A percentile compares a stretch with the other conserved stretches of the same genome.
Evolutionary conservation across 2,329 filamentous ascomycete species (phyloP).

Genomic region (Xylariomycetidae sp.): DNA sequence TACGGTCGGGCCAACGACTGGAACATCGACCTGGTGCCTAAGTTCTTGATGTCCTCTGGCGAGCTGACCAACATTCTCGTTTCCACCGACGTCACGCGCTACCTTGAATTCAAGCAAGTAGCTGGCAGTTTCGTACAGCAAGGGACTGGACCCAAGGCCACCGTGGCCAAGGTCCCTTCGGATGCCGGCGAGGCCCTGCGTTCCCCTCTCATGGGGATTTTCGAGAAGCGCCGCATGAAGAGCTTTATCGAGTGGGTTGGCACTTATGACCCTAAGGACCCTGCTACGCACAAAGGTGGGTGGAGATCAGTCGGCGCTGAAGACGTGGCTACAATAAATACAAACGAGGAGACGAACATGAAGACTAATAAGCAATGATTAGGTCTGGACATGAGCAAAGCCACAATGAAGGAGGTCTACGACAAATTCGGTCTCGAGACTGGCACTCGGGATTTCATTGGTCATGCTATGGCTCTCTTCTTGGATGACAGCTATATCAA

Average conservation of each 20-base stretch:
- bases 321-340: no score
- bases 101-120: slow-evolving; percentile 91
- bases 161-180: slow-evolving; percentile 93
- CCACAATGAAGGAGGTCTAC: slow-evolving; percentile 97
- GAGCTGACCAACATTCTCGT: slow-evolving; percentile 98
- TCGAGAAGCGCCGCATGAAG: slow-evolving; percentile 97
- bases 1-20: slow-evolving; percentile 96
- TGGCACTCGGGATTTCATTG: slow-evolving; percentile 89
- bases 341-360: neutral
- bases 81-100: slow-evolving; percentile 85
- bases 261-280: slow-evolving; percentile 75
- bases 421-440: slow-evolving; percentile 95
- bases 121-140: slow-evolving; percentile 96
- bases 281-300: slow-evolving; percentile 83
- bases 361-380: slow-evolving; percentile 2
- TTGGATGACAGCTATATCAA: slow-evolving; percentile 84
- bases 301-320: slow-evolving; percentile 7
- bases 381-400: slow-evolving; percentile 75
- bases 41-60: slow-evolving; percentile 97
- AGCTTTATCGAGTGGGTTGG: slow-evolving; percentile 95
- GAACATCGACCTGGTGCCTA: slow-evolving; percentile 98
- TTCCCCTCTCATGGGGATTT: slow-evolving; percentile 93
- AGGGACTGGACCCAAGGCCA: slow-evolving; percentile 74
- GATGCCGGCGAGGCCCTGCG: slow-evolving; percentile 85
- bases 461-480: slow-evolving; percentile 97